phyloP scores from a whole-genome alignment of 371 early-diverging fungal genomes.

The Lichtheimia ornata region DNA sequence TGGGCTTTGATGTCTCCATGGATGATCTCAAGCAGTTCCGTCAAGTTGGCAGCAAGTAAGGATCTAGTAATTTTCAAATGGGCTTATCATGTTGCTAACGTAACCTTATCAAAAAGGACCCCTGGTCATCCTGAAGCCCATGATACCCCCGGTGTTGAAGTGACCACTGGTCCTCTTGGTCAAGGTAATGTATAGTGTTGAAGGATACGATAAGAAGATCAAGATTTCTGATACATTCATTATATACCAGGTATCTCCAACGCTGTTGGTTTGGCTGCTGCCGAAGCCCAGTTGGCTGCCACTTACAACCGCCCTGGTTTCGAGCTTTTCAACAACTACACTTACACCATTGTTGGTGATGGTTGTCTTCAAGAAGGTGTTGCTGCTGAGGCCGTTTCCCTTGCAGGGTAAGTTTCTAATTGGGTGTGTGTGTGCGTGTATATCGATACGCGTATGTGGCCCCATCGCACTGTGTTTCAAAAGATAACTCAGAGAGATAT shows the following conservation, averaged over 20 bases:
- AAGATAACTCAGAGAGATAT: neutral
- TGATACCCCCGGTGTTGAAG: constrained; percentile 92
- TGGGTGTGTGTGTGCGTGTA: constrained; percentile 30
- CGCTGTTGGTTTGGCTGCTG: constrained; percentile 97
- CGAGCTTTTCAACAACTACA: constrained; percentile 83
- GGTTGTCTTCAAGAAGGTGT: constrained; percentile 99
- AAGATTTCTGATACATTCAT: too few relatives aligned
- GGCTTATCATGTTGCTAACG: neutral
- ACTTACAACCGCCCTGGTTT: constrained; percentile 88
- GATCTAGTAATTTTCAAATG: constrained; percentile 2
- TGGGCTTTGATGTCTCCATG: constrained; percentile 89
- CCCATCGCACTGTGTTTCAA: constrained; percentile 36
- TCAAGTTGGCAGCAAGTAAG: constrained; percentile 83
- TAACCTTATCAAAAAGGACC: constrained; percentile 5
- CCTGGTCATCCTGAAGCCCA: constrained; percentile 96
- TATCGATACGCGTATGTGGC: too few relatives aligned
- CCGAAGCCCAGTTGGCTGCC: constrained; percentile 87
- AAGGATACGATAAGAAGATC: neutral
- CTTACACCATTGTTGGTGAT: constrained; percentile 94
- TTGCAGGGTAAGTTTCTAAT: constrained; percentile 82
- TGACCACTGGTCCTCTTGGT: constrained; percentile 99
- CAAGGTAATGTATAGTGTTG: constrained; percentile 71
- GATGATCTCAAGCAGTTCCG: constrained; percentile 97
- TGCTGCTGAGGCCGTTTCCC: constrained; percentile 91
- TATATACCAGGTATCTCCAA: constrained; percentile 62